Base-by-base conservation (phyloP, 2,329 filamentous ascomycete genomes). In the Juglanconis oblonga region DNA sequence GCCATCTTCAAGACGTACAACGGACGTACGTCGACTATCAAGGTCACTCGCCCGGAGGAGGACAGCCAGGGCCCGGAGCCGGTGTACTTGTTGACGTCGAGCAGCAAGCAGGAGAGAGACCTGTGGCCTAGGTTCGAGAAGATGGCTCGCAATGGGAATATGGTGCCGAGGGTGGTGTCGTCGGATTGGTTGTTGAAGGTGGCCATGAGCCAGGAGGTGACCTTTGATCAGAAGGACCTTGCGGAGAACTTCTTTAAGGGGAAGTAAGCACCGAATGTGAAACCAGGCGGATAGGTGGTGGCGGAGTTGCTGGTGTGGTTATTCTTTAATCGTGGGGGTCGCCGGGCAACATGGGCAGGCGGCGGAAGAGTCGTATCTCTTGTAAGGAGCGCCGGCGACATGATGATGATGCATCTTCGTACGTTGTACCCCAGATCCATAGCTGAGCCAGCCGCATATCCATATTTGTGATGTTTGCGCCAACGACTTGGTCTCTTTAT, bases 181-280 rank as follows among this genome's bases (percentile, higher is more conserved):
- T 85, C 90, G 3, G 93, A 99, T 71, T 99, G 95, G 95, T 73
- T 99, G 67, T 77, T 99, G 59, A 89, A 93, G 69, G 87, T 92
- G 62, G 91, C 92, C 4, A 94, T 99, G 90, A 87, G 85, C 68
- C 95, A 99, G 75, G 82, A 92, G 73, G 78, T 95, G 64, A 79
- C 80, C n/a, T 88, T 86, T 73, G 79, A 87, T 59, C 79, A 87
- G 45, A 83, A 80, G 66, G 92, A 91, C 70, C 71, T 87, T 53
- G 76, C 77, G 35, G 72, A 73, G 52, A 78, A 78, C 58, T 80
- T 76, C 67, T 78, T 77, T 64, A 66, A 68, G 59, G 48, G 60
- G 10, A 55, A 53, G 50, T 55, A 45, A 54, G 55, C 62, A 14
- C 8, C 33, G 13, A 51, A 38, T 5, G 13, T 42, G 24, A 9